Conservation (phyloP, 169 alveolate species). For the Plasmodium coatneyi region DNA sequence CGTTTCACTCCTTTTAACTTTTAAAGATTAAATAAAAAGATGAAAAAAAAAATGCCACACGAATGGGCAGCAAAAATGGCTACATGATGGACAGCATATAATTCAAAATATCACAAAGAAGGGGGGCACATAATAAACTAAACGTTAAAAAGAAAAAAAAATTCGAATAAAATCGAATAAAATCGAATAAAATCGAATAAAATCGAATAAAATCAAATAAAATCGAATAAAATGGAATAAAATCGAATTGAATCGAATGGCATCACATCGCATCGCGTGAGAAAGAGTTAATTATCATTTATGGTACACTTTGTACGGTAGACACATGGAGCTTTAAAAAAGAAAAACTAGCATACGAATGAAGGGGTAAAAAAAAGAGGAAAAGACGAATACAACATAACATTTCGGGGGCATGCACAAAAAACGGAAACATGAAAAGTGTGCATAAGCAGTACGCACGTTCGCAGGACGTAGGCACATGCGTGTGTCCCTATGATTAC, state of each 20-base stretch:
- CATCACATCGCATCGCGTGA: not conserved
- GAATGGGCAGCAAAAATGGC: not conserved
- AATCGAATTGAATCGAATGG: not conserved
- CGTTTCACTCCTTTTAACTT: not conserved
- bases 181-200: too few relatives aligned
- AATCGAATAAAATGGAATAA: too few relatives aligned
- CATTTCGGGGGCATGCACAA: not conserved
- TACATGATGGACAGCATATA: not conserved
- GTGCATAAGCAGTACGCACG: not conserved
- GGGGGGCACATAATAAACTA: not conserved
- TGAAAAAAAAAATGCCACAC: not conserved
- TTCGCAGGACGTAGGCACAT: not conserved
- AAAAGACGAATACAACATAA: not conserved
- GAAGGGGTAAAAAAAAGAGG: not conserved
- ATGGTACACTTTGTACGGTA: not conserved
- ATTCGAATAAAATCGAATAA: not conserved
- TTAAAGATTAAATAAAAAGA: not conserved
- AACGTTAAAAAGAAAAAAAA: not conserved
- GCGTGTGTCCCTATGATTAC: not conserved
- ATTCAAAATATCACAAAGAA: not conserved
- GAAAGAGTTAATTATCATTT: not conserved
- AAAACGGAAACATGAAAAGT: not conserved
- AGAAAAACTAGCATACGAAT: not conserved
- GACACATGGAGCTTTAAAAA: not conserved
- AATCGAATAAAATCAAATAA: not conserved